Evolutionary conservation across 257 asterid genomes (phyloP).

Genomic region (Nicotiana knightiana): DNA sequence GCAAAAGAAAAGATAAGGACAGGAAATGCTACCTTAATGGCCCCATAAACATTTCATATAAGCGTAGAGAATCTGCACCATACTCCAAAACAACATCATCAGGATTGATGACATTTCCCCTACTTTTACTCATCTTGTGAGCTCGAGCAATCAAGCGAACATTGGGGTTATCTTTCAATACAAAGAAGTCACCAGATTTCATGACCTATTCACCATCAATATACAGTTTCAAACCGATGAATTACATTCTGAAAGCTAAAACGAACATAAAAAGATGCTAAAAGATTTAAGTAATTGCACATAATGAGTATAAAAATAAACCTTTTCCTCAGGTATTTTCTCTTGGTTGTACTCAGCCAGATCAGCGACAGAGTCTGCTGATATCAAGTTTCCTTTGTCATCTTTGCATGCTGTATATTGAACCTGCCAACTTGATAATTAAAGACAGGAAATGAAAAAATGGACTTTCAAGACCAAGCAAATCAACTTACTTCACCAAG

Average conservation of each 20-base stretch:
- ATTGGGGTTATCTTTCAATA: conserved; percentile 63
- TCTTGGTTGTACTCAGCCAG: conserved; percentile 51
- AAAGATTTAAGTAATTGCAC: not conserved
- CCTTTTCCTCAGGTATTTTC: conserved; percentile 71
- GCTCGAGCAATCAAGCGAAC: conserved; percentile 79
- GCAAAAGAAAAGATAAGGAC: conserved; percentile 10
- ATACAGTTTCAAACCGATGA: not conserved
- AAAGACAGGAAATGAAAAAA: conserved; percentile 17
- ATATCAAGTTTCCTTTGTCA: conserved; percentile 67
- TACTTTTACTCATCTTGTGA: conserved; percentile 95
- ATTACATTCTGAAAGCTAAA: not conserved
- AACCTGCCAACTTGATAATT: conserved; percentile 58
- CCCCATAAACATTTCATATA: conserved; percentile 99
- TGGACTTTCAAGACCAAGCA: conserved; percentile 11
- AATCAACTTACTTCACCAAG: conserved; percentile 84
- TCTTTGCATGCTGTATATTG: conserved; percentile 74
- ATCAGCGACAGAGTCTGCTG: conserved; percentile 62
- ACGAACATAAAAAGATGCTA: not conserved
- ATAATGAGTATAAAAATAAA: conserved; percentile 11
- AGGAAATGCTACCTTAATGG: conserved; percentile 67
- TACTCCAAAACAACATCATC: conserved; percentile 87
- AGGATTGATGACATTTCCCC: conserved; percentile 95
- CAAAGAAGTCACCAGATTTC: conserved; percentile 78
- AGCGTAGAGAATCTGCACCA: conserved; percentile 97
- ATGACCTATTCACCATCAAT: conserved; percentile 45